These are phyloP conservation scores for Apophysomyces sp. DNA, from an alignment of 371 early-diverging fungal genomes.

Conservation along the genomic window DNA sequence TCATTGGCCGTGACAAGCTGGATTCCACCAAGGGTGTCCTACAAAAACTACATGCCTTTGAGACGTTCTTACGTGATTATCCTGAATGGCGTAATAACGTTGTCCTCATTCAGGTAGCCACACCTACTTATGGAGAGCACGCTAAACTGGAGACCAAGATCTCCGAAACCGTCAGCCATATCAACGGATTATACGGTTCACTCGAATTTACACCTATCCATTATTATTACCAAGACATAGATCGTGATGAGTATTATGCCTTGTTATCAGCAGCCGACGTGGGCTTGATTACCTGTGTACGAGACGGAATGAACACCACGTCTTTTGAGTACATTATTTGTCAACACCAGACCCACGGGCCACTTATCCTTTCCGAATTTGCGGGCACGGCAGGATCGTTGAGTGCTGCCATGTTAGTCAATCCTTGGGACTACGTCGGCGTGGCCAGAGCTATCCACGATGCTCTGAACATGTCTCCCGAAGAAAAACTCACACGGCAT, in stretches of 20 bases:
- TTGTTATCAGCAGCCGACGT: conserved; percentile 93
- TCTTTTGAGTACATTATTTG: conserved; percentile 97
- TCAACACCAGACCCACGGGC: conserved; percentile 87
- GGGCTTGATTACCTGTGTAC: conserved; percentile 90
- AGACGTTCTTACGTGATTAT: conserved; percentile 85
- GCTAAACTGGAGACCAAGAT: conserved; percentile 78
- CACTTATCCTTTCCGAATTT: conserved; percentile 95
- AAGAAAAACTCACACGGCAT: conserved; percentile 82
- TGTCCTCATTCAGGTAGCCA: conserved; percentile 85
- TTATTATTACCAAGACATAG: conserved; percentile 94
- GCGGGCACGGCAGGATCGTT: conserved; percentile 95
- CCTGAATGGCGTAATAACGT: conserved; percentile 91
- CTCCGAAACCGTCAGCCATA: conserved; percentile 85
- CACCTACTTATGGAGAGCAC: conserved; percentile 44
- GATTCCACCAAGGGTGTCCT: conserved; percentile 98
- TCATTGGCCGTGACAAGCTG: conserved; percentile 98
- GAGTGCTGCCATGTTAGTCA: conserved; percentile 86
- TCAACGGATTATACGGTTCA: conserved; percentile 95
- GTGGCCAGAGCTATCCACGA: conserved; percentile 89
- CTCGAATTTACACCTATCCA: conserved; percentile 96
- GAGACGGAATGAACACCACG: conserved; percentile 99
- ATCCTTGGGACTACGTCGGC: conserved; percentile 94
- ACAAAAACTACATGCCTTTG: conserved; percentile 95
- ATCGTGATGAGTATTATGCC: conserved; percentile 94
- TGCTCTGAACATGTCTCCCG: conserved; percentile 76